Conservation (phyloP, 78 protist species). For the slime mould (Dictyostelium discoideum) region dicty_2.7 NC_007090.3:4296001-4296500, state of each 20-base stretch:
- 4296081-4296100: constrained; percentile 32
- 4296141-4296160: not conserved
- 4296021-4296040: constrained; percentile 31
- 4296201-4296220: constrained; percentile 30
- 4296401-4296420: constrained; percentile 73
- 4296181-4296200: constrained; percentile 40
- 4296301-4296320: constrained; percentile 10
- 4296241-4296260: constrained; percentile 4
- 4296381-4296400: constrained; percentile 42
- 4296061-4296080: constrained; percentile 3
- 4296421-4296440: constrained; percentile 56
- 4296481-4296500: constrained; percentile 42
- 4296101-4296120: constrained; percentile 27
- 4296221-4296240: constrained; percentile 11
- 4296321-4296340: not conserved
- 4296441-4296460: not conserved
- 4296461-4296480: not conserved
- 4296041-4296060: constrained; percentile 7
- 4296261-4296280: constrained; percentile 60
- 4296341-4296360: constrained; percentile 19
- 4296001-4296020: constrained; percentile 15
- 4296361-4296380: constrained; percentile 53
- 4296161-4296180: constrained; percentile 10
- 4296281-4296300: not conserved
- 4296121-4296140: constrained; percentile 23